These are phyloP conservation scores for Xerophyta viscosa DNA, from an alignment of 106 monocot genomes.

Conservation along the genomic window DNA sequence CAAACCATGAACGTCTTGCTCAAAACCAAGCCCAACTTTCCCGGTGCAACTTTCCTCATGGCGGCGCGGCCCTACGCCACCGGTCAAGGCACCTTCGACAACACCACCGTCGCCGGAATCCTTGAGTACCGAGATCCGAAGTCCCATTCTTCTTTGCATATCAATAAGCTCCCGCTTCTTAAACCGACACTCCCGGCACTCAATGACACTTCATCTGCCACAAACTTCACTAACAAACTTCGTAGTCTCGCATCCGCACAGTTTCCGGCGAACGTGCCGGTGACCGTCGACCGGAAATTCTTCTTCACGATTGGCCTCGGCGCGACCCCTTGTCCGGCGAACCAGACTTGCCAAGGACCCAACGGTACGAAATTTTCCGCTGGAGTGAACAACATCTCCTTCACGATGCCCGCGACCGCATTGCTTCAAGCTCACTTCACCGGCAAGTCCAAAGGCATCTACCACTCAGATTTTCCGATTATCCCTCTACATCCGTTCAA, in stretches of 20 bases:
- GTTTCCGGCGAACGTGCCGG: slow-evolving; percentile 12
- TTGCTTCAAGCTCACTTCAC: slow-evolving; percentile 16
- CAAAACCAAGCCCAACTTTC: slow-evolving; percentile 4
- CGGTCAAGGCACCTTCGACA: slow-evolving; percentile 14
- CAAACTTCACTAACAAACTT: slow-evolving; percentile 6
- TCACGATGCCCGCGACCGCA: slow-evolving; percentile 10
- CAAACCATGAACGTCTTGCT: slow-evolving; percentile 10
- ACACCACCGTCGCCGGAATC: slow-evolving; percentile 13
- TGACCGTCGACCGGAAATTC: slow-evolving; percentile 2
- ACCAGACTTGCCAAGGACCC: slow-evolving; percentile 17
- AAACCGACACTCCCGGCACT: slow-evolving; percentile 8
- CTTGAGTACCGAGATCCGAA: slow-evolving; percentile 10
- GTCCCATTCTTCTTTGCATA: too few relatives aligned
- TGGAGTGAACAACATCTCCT: slow-evolving; percentile 10
- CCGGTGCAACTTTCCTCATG: slow-evolving; percentile 14
- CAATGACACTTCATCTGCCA: slow-evolving; percentile 8
- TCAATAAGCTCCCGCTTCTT: slow-evolving; percentile 4
- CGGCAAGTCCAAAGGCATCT: slow-evolving; percentile 13
- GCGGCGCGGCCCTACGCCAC: slow-evolving; percentile 10
- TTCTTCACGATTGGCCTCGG: slow-evolving; percentile 12
- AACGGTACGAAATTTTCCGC: slow-evolving; percentile 13
- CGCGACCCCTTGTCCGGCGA: slow-evolving; percentile 8
- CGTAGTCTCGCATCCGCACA: slow-evolving; percentile 5
- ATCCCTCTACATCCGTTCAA: slow-evolving; percentile 10
- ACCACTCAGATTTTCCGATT: slow-evolving; percentile 9